Evolutionary conservation across 345 rosid genomes (phyloP), one percentile per base, ranked within the genome.

Genomic region (Erucastrum elatum): DNA sequence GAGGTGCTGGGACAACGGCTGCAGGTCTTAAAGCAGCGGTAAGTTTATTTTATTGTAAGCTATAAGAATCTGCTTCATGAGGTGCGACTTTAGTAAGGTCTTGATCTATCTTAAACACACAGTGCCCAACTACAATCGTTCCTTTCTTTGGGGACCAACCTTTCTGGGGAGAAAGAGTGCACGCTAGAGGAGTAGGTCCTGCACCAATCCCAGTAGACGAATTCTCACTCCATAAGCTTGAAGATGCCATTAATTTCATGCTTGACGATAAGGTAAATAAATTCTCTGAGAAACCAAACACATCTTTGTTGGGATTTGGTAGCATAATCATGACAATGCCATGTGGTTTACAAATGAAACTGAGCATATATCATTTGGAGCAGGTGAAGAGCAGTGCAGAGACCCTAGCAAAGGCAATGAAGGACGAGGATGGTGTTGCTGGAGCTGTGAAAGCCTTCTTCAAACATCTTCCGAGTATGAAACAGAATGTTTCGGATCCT

Each of bases 1-100:
- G 99, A 71, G 98, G 99, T 82, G 98, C 98, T 76, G 98, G 98
- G 67, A 96, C 99, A 76, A 91, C 98, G 21, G 99, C 99, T 80
- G 99, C 99, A 49, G 97, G 98, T 80, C 96, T 96, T 69, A 91
- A 83, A 90, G 96, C 98, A 71, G 90, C 96, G 16, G 98, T 96
- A 90, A 62, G 75, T 29, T 68, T 63, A 17, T 29, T 37, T 68
- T 68, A 33, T 6, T 60, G 13, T 17, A 51, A 74, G 63, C 1
- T 21, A 35, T 0, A 60, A 49, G 27, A 49, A 8, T 34, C 39
- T 58, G 29, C 34, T 63, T 66, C 73, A 29, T 77, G 60, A 58
- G 33, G 71, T 63, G 49, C 3, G 60, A 60, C 8, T 13, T 33
- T 17, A 33, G 29, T 64, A 75, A 16, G 27, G 2, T 34, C 26